These are phyloP conservation scores for Ochromonadaceae sp. DNA, from an alignment of 352 stramenopile species.

Conservation along the genomic window DNA sequence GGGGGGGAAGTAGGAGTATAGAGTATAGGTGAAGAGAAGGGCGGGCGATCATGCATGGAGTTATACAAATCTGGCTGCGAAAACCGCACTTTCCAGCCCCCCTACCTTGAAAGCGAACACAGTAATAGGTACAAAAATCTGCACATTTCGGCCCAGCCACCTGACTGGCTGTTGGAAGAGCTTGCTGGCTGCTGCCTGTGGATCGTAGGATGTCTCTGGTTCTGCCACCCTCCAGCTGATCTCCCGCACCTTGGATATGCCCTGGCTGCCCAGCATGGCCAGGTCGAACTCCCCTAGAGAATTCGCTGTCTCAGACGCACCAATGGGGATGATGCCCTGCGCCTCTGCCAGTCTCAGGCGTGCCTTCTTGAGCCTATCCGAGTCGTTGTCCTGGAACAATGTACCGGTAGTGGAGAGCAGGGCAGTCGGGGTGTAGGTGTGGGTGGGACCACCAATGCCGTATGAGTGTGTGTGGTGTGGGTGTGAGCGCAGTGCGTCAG, in stretches of 20 bases:
- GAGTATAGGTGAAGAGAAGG: too few relatives aligned
- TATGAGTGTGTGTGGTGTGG: too few relatives aligned
- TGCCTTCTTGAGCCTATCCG: constrained; percentile 25
- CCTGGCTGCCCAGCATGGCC: background rate
- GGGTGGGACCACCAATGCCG: too few relatives aligned
- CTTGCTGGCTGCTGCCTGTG: constrained; percentile 36
- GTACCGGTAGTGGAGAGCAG: too few relatives aligned
- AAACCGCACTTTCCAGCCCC: too few relatives aligned
- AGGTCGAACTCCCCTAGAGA: background rate
- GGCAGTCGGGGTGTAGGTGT: too few relatives aligned
- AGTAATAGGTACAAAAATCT: constrained; percentile 52
- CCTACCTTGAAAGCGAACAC: constrained; percentile 25
- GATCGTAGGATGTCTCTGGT: constrained; percentile 49
- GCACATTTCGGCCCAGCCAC: constrained; percentile 53
- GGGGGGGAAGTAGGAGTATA: too few relatives aligned
- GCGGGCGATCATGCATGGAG: too few relatives aligned
- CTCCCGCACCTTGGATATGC: constrained; percentile 18
- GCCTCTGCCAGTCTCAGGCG: constrained; percentile 26
- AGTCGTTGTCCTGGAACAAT: too few relatives aligned
- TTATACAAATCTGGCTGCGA: too few relatives aligned
- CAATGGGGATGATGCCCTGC: constrained; percentile 19
- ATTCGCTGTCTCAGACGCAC: constrained; percentile 13
- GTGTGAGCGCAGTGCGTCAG: too few relatives aligned
- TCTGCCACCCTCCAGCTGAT: constrained; percentile 38
- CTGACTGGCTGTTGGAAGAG: constrained; percentile 49